Conservation (phyloP, 129 eudicot species). For the Silybum marianum region DNA sequence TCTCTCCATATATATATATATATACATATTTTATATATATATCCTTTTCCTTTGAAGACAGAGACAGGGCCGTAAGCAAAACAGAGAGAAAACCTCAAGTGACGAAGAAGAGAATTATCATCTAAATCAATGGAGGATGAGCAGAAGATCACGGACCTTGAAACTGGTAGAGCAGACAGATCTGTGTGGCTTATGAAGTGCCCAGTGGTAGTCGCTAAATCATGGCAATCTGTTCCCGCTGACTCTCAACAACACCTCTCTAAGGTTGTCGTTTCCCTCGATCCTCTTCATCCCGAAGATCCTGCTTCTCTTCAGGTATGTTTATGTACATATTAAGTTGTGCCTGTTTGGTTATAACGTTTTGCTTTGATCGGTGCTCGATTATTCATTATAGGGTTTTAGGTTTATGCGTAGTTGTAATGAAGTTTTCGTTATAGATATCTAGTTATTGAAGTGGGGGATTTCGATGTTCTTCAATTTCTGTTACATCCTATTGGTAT, state of each 20-base stretch:
- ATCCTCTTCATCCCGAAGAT: conserved; percentile 64
- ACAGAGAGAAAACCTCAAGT: neutral
- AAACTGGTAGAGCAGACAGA: conserved; percentile 63
- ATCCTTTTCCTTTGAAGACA: neutral
- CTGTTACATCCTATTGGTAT: neutral
- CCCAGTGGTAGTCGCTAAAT: conserved; percentile 71
- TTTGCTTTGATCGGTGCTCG: neutral
- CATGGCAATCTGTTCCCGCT: conserved; percentile 59
- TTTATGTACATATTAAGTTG: neutral
- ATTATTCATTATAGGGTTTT: neutral
- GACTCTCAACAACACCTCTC: conserved; percentile 63
- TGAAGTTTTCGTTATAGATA: conserved; percentile 5
- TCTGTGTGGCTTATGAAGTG: conserved; percentile 98
- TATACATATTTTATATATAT: too few species aligned
- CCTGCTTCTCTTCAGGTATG: conserved; percentile 56
- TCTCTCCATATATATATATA: too few species aligned
- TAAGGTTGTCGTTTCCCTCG: conserved; percentile 81
- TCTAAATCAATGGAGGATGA: conserved; percentile 23
- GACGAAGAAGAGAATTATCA: neutral
- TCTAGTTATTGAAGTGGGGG: neutral
- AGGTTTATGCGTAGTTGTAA: neutral
- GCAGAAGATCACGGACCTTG: conserved; percentile 33
- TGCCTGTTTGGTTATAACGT: conserved; percentile 1
- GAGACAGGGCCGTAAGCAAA: neutral
- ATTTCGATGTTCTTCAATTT: neutral